phyloP scores from a whole-genome alignment of 192 early-diverging fungal genomes.

The Coemansia sp. region DNA sequence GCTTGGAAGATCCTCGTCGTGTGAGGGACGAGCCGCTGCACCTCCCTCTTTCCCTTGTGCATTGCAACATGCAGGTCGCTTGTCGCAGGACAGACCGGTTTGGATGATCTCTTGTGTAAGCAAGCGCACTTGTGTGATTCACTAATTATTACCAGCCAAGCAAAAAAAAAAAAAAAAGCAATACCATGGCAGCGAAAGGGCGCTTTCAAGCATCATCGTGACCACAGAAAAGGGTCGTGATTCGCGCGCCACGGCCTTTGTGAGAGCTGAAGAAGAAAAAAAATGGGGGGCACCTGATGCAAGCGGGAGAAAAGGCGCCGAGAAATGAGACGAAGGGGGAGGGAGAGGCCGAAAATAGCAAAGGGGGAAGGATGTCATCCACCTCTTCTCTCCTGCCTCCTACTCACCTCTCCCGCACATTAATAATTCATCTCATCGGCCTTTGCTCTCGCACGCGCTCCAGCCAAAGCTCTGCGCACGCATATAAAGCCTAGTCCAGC shows the following conservation, averaged over 20 bases:
- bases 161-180: too few species aligned
- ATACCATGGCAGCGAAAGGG: too few species aligned
- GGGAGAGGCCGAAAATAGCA: neutral
- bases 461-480: neutral
- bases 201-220: neutral
- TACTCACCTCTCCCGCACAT: neutral
- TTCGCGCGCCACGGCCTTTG: constrained; percentile 6
- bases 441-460: neutral
- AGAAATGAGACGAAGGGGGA: neutral
- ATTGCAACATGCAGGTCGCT: too few species aligned
- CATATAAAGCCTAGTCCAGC: neutral
- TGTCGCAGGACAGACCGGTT: too few species aligned
- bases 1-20: too few species aligned
- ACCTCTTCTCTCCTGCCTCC: neutral
- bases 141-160: too few species aligned
- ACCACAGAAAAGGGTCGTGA: neutral
- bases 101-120: too few species aligned
- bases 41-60: too few species aligned
- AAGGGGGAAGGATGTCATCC: too few species aligned
- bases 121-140: too few species aligned
- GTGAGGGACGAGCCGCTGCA: too few species aligned
- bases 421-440: neutral
- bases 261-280: neutral
- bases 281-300: neutral
- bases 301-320: neutral